Evolutionary conservation across 108 stramenopile genomes (phyloP), one percentile per base, ranked within the genome.

Genomic region (Nitzschia sp.): DNA sequence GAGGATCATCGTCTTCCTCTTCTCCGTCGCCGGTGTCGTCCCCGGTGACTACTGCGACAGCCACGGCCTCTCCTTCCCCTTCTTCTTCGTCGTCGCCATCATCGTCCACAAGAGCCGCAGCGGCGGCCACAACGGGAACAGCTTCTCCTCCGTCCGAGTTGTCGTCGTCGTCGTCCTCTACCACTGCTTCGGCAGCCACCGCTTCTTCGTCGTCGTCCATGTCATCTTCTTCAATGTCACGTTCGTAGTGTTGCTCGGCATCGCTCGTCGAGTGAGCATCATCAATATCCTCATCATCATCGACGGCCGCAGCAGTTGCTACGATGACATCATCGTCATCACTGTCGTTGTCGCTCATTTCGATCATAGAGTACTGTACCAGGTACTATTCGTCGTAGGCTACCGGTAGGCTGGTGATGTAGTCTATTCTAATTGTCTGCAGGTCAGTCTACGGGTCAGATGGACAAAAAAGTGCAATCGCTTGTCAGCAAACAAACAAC

Each of bases 151-250:
- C 78, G 16, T 73, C 81, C 9, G 48, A 73, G 32, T 53, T 68
- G 19, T 75, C 68, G 52, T 65, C 64, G 34, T 56, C 72, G 15
- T 58, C 79, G 1, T 65, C 72, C n/a, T n/a, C n/a, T n/a, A n/a
- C n/a, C n/a, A n/a, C n/a, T 35, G 45, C 68, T 13, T 44, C 64
- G 26, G 59, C 59, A 52, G 72, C 75, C 25, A 66, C 74, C n/a
- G 68, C 76, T 17, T 78, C 69, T 8, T 75, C 81, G 25, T 79
- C 75, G 15, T 65, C 78, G n/a, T 73, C 81, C 11, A 53, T 75
- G 35, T 58, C 72, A 9, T 70, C 69, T 15, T 76, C 66, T 9
- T 55, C 66, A 22, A 58, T 64, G 31, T 61, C 74, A 19, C 71
- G 65, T 8, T 60, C 53, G 19, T 53, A 73, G 1, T 45, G 53